A percentile compares a stretch with the other conserved stretches of the same genome.
Evolutionary conservation across 305 asterid genomes (phyloP).

Genomic region (Ilex paraguariensis): DNA sequence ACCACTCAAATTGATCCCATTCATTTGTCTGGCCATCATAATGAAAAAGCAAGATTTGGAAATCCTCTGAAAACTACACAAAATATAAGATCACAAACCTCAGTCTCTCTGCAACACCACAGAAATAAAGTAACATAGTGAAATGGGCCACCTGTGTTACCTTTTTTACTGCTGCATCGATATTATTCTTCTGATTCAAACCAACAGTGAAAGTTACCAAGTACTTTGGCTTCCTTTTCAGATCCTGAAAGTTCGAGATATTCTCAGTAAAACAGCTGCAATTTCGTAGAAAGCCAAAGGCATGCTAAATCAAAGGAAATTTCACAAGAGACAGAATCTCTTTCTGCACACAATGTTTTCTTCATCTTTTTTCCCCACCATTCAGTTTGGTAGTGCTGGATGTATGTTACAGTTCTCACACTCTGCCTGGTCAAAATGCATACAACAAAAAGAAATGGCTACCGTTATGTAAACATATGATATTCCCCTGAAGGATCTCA

Average conservation of each 20-base stretch:
- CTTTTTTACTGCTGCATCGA: conserved; percentile 75
- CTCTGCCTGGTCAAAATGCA: too few relatives aligned
- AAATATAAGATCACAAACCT: conserved; percentile 12
- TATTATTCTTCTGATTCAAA: conserved; percentile 54
- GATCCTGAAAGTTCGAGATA: conserved; percentile 51
- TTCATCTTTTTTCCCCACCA: too few relatives aligned
- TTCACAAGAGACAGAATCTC: too few relatives aligned
- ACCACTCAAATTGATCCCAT: conserved; percentile 93
- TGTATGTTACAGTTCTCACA: conserved; percentile 3
- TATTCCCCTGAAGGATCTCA: too few relatives aligned
- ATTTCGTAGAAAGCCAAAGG: too few relatives aligned
- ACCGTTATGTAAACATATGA: too few relatives aligned
- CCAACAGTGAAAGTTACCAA: conserved; percentile 84
- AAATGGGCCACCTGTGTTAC: conserved; percentile 24
- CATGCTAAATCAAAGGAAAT: too few relatives aligned
- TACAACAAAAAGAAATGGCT: too few relatives aligned
- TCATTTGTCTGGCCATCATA: conserved; percentile 79
- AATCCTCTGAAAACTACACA: conserved; percentile 72
- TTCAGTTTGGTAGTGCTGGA: conserved; percentile 2
- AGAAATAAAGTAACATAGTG: conserved; percentile 7
- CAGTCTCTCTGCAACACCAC: conserved; percentile 14
- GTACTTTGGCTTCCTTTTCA: conserved; percentile 72
- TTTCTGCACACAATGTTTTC: too few relatives aligned
- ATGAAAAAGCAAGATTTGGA: conserved; percentile 83
- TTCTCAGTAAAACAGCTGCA: conserved; percentile 8